Conservation (phyloP, 2,329 filamentous ascomycete genomes). For the Orbilia blumenaviensis region DNA sequence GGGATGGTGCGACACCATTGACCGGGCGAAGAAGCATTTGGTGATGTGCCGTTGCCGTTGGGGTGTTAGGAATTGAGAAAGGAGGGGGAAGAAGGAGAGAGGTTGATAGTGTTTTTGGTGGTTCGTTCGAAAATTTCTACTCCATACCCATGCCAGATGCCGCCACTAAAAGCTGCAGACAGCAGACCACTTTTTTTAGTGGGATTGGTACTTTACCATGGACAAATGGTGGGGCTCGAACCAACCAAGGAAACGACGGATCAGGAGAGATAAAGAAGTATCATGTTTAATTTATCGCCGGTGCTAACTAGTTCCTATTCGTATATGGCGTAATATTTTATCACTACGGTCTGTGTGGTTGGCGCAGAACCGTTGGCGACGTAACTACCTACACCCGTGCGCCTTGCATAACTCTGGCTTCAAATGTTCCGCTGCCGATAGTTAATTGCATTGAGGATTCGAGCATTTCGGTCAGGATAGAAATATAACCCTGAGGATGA, state of each 20-base stretch:
- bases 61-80: neutral
- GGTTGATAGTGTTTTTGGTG: neutral
- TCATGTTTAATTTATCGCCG: neutral
- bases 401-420: no score
- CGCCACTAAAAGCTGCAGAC: slow-evolving; percentile 18
- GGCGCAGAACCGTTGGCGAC: neutral
- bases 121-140: slow-evolving; percentile 20
- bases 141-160: slow-evolving; percentile 19
- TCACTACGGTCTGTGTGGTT: neutral
- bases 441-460: no score
- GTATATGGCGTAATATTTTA: neutral
- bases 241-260: neutral
- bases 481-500: neutral
- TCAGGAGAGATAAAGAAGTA: neutral
- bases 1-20: slow-evolving; percentile 15
- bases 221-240: neutral
- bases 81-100: neutral
- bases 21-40: slow-evolving; percentile 19
- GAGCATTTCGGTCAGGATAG: no score
- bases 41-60: neutral
- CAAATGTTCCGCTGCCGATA: neutral
- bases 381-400: neutral
- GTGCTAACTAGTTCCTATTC: neutral
- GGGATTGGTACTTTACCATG: neutral
- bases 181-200: slow-evolving; percentile 11